A percentile compares a stretch with the other conserved stretches of the same genome.
Conservation (phyloP, 2,329 filamentous ascomycete genomes). For the Colletotrichum sp. region DNA sequence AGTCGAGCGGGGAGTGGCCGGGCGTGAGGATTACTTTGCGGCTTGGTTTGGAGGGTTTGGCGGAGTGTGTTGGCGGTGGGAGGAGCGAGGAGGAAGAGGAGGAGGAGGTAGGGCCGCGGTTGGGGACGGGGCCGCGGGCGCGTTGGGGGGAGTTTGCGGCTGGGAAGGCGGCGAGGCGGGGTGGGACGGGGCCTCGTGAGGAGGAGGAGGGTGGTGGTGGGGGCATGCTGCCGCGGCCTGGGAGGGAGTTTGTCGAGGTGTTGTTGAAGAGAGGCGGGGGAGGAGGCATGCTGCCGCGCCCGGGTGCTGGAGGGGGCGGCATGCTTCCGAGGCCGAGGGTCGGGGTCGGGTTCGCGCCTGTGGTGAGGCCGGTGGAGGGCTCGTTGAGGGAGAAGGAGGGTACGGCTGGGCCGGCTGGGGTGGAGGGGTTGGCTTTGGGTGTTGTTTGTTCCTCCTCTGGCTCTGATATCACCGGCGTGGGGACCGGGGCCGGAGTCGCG, state of each 20-base stretch:
- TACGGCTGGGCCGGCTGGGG: slow-evolving; percentile 31
- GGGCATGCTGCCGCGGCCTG: slow-evolving; percentile 27
- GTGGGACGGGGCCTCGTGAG: slow-evolving; percentile 23
- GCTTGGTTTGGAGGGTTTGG: slow-evolving; percentile 59
- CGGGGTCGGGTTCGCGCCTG: slow-evolving; percentile 21
- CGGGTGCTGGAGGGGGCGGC: slow-evolving; percentile 24
- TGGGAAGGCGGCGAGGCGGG: slow-evolving; percentile 19
- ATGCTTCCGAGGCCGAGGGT: background rate
- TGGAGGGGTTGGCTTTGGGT: slow-evolving; percentile 49
- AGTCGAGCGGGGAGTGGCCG: slow-evolving; percentile 93
- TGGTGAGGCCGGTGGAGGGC: slow-evolving; percentile 1
- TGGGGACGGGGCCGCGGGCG: slow-evolving; percentile 27
- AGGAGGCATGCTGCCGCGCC: slow-evolving; percentile 19
- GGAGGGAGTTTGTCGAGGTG: background rate
- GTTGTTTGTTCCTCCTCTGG: slow-evolving; percentile 51
- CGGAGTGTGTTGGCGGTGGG: slow-evolving; percentile 59
- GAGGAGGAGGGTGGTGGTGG: slow-evolving; percentile 34
- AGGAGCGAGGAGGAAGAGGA: slow-evolving; percentile 47
- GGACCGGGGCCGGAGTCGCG: background rate
- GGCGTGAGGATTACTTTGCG: slow-evolving; percentile 84
- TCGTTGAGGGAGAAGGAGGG: slow-evolving; percentile 50
- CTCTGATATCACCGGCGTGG: slow-evolving; percentile 14
- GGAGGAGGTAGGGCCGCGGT: slow-evolving; percentile 38
- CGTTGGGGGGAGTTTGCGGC: slow-evolving; percentile 28
- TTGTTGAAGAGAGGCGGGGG: background rate